Evolutionary conservation across 1,284 basidiomycete genomes (phyloP), one percentile per base, ranked within the genome.

Genomic region (Dichomitus squalens): DNA sequence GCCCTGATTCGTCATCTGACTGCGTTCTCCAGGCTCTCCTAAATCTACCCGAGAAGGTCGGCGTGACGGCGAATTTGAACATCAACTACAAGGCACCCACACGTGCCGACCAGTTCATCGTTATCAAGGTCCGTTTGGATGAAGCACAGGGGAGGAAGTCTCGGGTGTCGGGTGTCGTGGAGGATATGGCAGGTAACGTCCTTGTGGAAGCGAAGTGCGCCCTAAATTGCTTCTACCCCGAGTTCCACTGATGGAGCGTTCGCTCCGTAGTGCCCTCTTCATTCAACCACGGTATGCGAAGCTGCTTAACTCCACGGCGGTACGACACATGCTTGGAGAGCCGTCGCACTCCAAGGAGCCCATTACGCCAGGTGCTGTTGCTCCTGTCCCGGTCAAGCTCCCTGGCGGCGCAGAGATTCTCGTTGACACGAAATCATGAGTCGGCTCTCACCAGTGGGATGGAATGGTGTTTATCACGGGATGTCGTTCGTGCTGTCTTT

Each of bases 41-140:
- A 56, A 93, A 93, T 68, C 75, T 98, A 0, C 94, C 95, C 0
- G 88, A 90, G 31, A 88, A 92, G 69, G 87, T 98, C 47, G 96
- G 93, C n/a, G 95, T 98, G 11, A 98, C 96, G 0, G 96, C 95
- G 1, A 88, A 83, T 51, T 75, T 95, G 44, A 80, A 80, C 16
- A 73, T 95, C 54, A 86, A 86, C 66, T 96, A 93, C 73, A 84
- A 81, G 53, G 88, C 91, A 0, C 93, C 93, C 0, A 92, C 91
- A 1, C 84, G 81, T 57, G 93, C 93, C 1, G 91, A 95, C 72
- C 93, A 93, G 85, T 88, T 90, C 72, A 76, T 96, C 63, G 80
- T 92, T 25, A 78, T 92, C 61, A 83, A 85, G 64, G 87, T 90
- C 1, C 76, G 77, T 49, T 73, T 95, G 1, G 75, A 79, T 1